Base-by-base conservation (phyloP, 2,329 filamentous ascomycete species). In the Aureobasidium melanogenum region DNA sequence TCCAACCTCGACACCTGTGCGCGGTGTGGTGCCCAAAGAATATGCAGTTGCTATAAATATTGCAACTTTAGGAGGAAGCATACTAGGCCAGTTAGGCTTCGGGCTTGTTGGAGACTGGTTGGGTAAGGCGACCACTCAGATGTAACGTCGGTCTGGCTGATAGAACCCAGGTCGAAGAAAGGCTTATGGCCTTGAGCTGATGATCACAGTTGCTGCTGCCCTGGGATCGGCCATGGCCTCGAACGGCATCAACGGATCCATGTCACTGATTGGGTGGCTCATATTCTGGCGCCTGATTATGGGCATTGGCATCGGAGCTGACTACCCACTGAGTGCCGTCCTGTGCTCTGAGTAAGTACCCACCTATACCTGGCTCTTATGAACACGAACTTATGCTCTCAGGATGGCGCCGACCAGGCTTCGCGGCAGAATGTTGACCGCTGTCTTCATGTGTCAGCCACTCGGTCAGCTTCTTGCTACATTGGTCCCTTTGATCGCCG, bases 141-240 rank as follows among this genome's bases (percentile, higher is more conserved):
- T 10, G 5, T 15, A 3, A 38, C 2, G 5, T 38, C 4, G n/a
- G 14, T 5, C 10, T n/a, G n/a, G 8, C 48, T 51, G 2, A 51
- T 9, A 5, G 10, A 19, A 68, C 8, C 66, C 72, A 24, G 73
- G 74, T n/a, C 63, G 74, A 61, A 66, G 72, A 28, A 72, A 73
- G 34, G 72, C 75, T 65, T 76, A 76, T 55, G 74, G 74, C 3
- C 65, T 75, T 17, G 74, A 75, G 52, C 63, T 76, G 2, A 69
- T 75, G 6, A 74, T 76, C 32, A 70, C 76, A 26, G 75, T 76
- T n/a, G 85, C 89, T 66, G 86, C 86, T 14, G 91, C 88, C 19
- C 78, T 91, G 56, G 87, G 85, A 46, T 88, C 91, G 74, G 78
- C 87, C 28, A 78, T 91, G 30, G 79, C 85, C 46, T 83, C 85